Conservation (phyloP, 2,329 filamentous ascomycete species). For the Penicillium corylophilum region DNA sequence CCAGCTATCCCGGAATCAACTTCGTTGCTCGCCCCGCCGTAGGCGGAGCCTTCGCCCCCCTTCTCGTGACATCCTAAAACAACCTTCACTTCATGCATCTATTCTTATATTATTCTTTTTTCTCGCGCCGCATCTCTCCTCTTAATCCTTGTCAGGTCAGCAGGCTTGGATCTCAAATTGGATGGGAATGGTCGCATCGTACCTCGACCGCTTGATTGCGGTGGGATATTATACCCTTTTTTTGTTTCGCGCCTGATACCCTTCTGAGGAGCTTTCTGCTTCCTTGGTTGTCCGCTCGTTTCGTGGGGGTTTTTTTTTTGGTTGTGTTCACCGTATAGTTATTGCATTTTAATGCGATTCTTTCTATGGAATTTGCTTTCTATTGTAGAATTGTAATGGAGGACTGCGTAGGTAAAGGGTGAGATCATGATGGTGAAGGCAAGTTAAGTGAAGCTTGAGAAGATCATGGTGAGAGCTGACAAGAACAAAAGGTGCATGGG, state of each 20-base stretch:
- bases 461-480: too few relatives aligned
- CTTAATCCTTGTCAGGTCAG: not conserved
- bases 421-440: too few relatives aligned
- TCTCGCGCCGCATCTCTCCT: not conserved
- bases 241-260: not conserved
- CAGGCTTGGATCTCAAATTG: not conserved
- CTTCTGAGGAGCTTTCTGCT: not conserved
- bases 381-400: too few relatives aligned
- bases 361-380: not conserved
- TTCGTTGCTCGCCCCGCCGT: constrained; percentile 55
- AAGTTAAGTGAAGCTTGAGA: too few relatives aligned
- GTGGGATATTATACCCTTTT: not conserved
- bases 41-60: constrained; percentile 52
- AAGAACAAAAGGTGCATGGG: too few relatives aligned
- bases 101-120: constrained; percentile 11
- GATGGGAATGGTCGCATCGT: not conserved
- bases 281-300: not conserved
- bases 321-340: not conserved
- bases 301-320: not conserved
- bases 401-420: too few relatives aligned
- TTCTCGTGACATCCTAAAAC: constrained; percentile 27
- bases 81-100: constrained; percentile 22
- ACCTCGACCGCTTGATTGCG: not conserved
- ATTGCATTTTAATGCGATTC: not conserved
- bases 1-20: constrained; percentile 32